Evolutionary conservation across 148 eudicot species (phyloP).

Genomic region (Silene uniflora): DNA sequence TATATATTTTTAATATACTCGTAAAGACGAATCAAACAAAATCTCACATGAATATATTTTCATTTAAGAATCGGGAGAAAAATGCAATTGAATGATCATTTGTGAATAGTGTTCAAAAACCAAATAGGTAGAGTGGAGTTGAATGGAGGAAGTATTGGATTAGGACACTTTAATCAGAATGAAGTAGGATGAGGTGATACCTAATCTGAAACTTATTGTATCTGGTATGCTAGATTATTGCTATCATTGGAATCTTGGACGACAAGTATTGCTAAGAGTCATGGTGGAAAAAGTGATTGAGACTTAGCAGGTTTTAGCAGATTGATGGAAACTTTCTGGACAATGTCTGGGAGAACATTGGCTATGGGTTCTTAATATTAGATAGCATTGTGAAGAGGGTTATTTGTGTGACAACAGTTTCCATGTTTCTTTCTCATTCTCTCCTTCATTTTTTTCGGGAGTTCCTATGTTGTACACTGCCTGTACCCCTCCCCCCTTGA

Average conservation of each 20-base stretch:
- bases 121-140: too few relatives aligned
- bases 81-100: too few relatives aligned
- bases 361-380: neutral
- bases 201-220: neutral
- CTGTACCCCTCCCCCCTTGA: neutral
- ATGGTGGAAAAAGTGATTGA: neutral
- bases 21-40: too few relatives aligned
- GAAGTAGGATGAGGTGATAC: neutral
- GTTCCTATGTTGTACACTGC: neutral
- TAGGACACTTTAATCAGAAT: neutral
- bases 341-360: neutral
- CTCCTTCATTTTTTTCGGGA: neutral
- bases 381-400: neutral
- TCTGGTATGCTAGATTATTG: too few relatives aligned
- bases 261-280: neutral
- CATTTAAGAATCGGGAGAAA: too few relatives aligned
- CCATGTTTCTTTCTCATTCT: neutral
- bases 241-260: neutral
- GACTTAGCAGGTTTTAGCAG: slow-evolving; percentile 3
- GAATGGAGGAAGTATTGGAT: too few relatives aligned
- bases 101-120: too few relatives aligned
- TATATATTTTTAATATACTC: too few relatives aligned
- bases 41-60: too few relatives aligned
- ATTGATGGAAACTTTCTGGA: neutral
- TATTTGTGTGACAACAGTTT: neutral